Percentiles rank a stretch among this genome's conserved stretches.
Conservation (phyloP, 352 stramenopile genomes). For the Pythium sp. region DNA sequence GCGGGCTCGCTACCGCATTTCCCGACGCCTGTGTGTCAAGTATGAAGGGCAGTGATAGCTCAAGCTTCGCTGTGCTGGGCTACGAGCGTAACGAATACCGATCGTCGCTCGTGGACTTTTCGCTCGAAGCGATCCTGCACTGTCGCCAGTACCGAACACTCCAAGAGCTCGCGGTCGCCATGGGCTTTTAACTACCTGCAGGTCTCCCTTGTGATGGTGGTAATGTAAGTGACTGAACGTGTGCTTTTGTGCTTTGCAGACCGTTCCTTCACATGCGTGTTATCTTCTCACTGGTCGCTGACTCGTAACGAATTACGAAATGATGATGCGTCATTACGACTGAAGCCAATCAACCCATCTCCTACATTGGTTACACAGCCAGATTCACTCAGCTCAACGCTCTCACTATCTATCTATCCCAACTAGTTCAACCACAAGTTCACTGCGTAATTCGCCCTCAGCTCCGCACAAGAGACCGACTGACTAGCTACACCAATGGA, state of each 20-base stretch:
- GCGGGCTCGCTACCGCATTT: conserved; percentile 13
- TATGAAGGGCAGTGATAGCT: not conserved
- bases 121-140: conserved; percentile 17
- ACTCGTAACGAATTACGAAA: too few relatives aligned
- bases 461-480: not conserved
- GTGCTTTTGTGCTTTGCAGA: not conserved
- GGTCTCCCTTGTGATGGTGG: not conserved
- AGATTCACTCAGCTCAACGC: too few relatives aligned
- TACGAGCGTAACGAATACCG: conserved; percentile 19
- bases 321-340: too few relatives aligned
- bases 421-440: not conserved
- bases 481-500: not conserved
- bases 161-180: conserved; percentile 4
- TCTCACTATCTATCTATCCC: too few relatives aligned
- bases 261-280: too few relatives aligned
- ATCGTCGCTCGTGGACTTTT: conserved; percentile 18
- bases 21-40: conserved; percentile 1
- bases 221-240: not conserved
- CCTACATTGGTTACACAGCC: too few relatives aligned
- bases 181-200: conserved; percentile 3
- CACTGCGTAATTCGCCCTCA: not conserved
- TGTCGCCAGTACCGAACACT: conserved; percentile 13
- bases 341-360: too few relatives aligned
- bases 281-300: too few relatives aligned
- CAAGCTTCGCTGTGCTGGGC: not conserved